Evolutionary conservation across 495 filamentous ascomycete genomes (phyloP).

Genomic region (Talaromyces adpressus): DNA sequence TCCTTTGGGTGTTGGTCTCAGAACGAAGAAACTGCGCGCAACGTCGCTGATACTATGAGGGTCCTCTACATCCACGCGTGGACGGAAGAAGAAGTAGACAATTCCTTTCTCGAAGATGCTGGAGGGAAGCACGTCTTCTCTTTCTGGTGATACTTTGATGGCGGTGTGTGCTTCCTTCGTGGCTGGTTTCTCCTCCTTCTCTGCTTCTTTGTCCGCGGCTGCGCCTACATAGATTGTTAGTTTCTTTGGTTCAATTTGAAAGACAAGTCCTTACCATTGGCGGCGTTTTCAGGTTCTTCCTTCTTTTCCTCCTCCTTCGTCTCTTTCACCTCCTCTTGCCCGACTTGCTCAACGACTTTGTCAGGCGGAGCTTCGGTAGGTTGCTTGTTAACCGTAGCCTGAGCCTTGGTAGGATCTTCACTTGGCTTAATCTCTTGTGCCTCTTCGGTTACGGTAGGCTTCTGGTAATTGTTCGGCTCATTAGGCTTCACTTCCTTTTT

Average conservation of each 20-base stretch:
- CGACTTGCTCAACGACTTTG: neutral
- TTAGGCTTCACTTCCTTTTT: slow-evolving; percentile 20
- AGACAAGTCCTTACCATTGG: neutral
- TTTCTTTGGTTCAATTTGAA: neutral
- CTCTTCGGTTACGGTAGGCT: slow-evolving; percentile 5
- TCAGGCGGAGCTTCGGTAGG: slow-evolving; percentile 6
- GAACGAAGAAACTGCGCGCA: slow-evolving; percentile 72
- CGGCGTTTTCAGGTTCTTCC: slow-evolving; percentile 31
- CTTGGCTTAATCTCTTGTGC: neutral
- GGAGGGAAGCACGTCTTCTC: slow-evolving; percentile 55
- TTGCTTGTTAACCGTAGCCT: slow-evolving; percentile 3
- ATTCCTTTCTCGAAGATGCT: slow-evolving; percentile 84
- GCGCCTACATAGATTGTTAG: neutral
- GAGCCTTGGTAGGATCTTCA: neutral
- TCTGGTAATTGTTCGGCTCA: neutral
- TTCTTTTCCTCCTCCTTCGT: slow-evolving; percentile 12
- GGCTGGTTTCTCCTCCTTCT: slow-evolving; percentile 12
- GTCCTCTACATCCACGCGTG: slow-evolving; percentile 65
- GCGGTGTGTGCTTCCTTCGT: neutral
- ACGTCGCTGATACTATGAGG: slow-evolving; percentile 66
- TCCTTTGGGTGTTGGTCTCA: slow-evolving; percentile 66
- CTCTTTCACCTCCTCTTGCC: slow-evolving; percentile 2
- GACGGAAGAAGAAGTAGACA: slow-evolving; percentile 89
- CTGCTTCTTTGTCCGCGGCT: slow-evolving; percentile 15
- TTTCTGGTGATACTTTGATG: slow-evolving; percentile 32